phyloP scores from a whole-genome alignment of 2,329 filamentous ascomycete species.

The Zymoseptoria tritici region DNA sequence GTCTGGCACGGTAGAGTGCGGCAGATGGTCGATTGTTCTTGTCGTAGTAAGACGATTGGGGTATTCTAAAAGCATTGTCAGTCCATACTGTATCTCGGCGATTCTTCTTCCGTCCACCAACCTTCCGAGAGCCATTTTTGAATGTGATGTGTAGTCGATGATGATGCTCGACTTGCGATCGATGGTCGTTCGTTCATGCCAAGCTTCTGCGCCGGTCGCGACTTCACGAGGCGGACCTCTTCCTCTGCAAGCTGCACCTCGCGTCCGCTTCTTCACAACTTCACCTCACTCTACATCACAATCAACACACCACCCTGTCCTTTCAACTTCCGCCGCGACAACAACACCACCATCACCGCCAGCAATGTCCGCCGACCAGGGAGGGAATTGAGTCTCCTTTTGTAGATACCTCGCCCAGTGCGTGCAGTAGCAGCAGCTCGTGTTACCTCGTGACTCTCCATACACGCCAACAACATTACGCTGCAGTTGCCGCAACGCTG shows the following conservation, averaged over 20 bases:
- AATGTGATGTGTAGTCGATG: neutral
- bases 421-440: constrained; percentile 12
- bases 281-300: neutral
- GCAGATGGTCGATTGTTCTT: constrained; percentile 76
- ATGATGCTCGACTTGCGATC: neutral
- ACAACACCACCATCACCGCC: constrained; percentile 1
- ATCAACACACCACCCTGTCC: neutral
- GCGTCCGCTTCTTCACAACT: neutral
- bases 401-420: constrained; percentile 15
- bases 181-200: neutral
- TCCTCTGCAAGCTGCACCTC: neutral
- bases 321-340: neutral
- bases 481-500: constrained; percentile 5
- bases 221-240: neutral
- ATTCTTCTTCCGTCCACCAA: neutral
- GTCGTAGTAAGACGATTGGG: constrained; percentile 83
- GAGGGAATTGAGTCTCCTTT: constrained; percentile 5
- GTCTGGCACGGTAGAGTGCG: constrained; percentile 81
- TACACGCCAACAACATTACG: constrained; percentile 5
- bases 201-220: neutral
- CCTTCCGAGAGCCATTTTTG: constrained; percentile 20
- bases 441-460: constrained; percentile 16
- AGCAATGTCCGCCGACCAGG: constrained; percentile 9
- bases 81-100: neutral
- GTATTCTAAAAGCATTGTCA: constrained; percentile 33